These are phyloP conservation scores for Ogataea populi-albae DNA, from an alignment of 805 yeast species.

Conservation along the genomic window DNA sequence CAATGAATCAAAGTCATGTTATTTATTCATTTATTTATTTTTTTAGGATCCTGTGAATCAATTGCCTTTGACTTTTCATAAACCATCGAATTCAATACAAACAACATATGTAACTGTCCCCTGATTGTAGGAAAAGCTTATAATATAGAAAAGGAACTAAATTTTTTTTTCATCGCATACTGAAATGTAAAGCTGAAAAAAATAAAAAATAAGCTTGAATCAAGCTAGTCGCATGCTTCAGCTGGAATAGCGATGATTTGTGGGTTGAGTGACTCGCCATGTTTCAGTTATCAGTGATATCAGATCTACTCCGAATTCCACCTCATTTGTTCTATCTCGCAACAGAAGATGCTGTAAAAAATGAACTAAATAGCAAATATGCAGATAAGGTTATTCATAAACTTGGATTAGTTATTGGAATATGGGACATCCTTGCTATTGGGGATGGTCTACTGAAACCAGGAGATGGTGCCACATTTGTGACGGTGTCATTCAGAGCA, in stretches of 20 bases:
- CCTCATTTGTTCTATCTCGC: conserved; percentile 80
- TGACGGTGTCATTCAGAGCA: conserved; percentile 70
- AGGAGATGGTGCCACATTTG: conserved; percentile 89
- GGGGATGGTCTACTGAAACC: conserved; percentile 89
- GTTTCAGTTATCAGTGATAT: conserved; percentile 80
- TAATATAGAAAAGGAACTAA: background rate
- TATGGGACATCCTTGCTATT: conserved; percentile 79
- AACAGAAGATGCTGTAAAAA: conserved; percentile 66
- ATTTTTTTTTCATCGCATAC: too few relatives aligned
- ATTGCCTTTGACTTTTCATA: background rate
- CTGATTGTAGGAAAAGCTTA: too few relatives aligned
- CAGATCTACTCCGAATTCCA: conserved; percentile 84
- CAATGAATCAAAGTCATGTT: too few relatives aligned
- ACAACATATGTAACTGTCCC: too few relatives aligned
- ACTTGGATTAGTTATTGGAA: conserved; percentile 77
- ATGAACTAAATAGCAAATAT: conserved; percentile 80
- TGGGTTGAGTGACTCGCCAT: conserved; percentile 35
- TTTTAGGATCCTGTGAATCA: background rate
- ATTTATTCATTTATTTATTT: background rate
- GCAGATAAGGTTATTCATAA: conserved; percentile 82
- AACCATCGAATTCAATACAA: too few relatives aligned
- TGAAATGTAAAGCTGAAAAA: conserved; percentile 1
- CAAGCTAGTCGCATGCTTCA: background rate
- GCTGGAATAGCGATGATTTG: background rate
- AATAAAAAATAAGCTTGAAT: conserved; percentile 1